A percentile compares a stretch with the other conserved stretches of the same genome.
Conservation (phyloP, 2,329 filamentous ascomycete species). For the Chalaropsis ovoidea region DNA sequence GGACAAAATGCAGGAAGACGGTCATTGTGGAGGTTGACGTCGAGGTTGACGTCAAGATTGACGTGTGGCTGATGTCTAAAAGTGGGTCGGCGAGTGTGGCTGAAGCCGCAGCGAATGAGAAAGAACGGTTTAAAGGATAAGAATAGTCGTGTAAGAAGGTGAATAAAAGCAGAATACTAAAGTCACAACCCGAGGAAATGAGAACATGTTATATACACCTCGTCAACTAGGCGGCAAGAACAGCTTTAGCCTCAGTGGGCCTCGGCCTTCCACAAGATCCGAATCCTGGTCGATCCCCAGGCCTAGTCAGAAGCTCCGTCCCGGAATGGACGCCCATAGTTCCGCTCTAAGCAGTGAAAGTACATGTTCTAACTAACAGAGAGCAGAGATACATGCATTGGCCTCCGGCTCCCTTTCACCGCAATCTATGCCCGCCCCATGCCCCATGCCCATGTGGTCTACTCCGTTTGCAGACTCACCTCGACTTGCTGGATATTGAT, state of each 20-base stretch:
- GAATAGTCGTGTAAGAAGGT: neutral
- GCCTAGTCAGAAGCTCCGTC: neutral
- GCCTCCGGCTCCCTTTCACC: neutral
- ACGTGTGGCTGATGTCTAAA: neutral
- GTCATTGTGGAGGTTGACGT: slow-evolving; percentile 34
- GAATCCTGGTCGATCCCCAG: neutral
- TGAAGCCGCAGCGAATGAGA: neutral
- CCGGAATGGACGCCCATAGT: neutral
- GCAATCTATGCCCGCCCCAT: neutral
- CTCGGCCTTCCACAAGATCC: neutral
- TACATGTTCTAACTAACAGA: neutral
- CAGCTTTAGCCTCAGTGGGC: neutral
- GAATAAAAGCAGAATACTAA: neutral
- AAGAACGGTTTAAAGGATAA: neutral
- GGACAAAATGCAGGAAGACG: slow-evolving; percentile 54
- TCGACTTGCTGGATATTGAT: too few species aligned
- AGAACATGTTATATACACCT: too few species aligned
- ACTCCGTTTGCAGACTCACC: too few species aligned
- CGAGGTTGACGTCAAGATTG: neutral
- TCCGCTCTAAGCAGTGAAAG: too few species aligned
- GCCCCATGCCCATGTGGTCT: neutral
- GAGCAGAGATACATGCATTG: neutral
- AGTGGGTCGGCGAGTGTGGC: neutral
- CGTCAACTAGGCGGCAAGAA: neutral
- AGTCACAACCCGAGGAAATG: too few species aligned